Percentiles rank a stretch among this genome's conserved stretches.
Evolutionary conservation across 2,329 filamentous ascomycete genomes (phyloP).

Genomic region (Pleurostoma richardsiae): DNA sequence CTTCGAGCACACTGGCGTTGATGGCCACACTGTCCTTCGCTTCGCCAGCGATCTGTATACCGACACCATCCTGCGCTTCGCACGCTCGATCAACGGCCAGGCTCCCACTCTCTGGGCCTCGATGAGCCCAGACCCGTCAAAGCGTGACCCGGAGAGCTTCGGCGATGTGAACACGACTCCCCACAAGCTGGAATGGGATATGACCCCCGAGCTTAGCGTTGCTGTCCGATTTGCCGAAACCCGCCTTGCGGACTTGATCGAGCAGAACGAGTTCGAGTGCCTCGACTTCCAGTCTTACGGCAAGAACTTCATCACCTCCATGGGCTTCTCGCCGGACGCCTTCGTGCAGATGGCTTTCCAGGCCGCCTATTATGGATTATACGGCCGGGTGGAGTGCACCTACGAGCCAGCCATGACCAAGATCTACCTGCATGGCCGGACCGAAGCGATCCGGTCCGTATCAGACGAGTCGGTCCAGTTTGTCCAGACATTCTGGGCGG

Average conservation of each 20-base stretch:
- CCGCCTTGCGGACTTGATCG: slow-evolving; percentile 85
- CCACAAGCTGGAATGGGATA: slow-evolving; percentile 96
- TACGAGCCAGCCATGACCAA: slow-evolving; percentile 99
- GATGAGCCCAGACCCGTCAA: slow-evolving; percentile 84
- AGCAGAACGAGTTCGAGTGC: slow-evolving; percentile 93
- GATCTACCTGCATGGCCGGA: slow-evolving; percentile 84
- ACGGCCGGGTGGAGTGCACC: slow-evolving; percentile 87
- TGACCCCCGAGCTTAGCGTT: slow-evolving; percentile 85
- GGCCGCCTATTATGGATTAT: slow-evolving; percentile 94
- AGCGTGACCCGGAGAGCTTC: slow-evolving; percentile 85
- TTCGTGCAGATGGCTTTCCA: slow-evolving; percentile 99
- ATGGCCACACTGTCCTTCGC: slow-evolving; percentile 92
- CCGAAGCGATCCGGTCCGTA: slow-evolving; percentile 86
- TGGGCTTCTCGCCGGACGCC: slow-evolving; percentile 94
- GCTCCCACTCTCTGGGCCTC: slow-evolving; percentile 91
- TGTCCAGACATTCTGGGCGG: slow-evolving; percentile 90
- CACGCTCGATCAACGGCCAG: slow-evolving; percentile 89
- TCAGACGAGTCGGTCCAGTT: slow-evolving; percentile 82
- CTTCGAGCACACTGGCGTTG: slow-evolving; percentile 97
- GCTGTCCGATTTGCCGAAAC: slow-evolving; percentile 95
- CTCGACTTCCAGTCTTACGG: slow-evolving; percentile 86
- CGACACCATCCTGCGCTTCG: slow-evolving; percentile 94
- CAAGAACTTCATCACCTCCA: slow-evolving; percentile 95
- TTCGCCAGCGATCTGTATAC: slow-evolving; percentile 97
- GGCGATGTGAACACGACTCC: slow-evolving; percentile 91